Conservation (phyloP, 2,329 filamentous ascomycete genomes). For the Aquanectria penicillioides region DNA sequence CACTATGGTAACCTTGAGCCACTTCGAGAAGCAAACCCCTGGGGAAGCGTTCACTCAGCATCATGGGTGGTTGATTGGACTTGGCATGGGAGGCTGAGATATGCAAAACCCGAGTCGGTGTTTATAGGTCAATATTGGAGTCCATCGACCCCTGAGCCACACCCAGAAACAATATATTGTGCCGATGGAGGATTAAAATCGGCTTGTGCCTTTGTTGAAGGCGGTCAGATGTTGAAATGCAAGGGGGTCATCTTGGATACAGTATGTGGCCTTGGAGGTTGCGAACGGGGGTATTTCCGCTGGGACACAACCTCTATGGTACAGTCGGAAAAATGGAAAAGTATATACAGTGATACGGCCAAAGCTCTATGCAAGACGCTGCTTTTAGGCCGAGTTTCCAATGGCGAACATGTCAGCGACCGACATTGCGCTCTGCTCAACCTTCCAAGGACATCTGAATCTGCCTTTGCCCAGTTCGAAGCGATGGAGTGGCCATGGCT, state of each 20-base stretch:
- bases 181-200: background rate
- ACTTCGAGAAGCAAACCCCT: slow-evolving; percentile 23
- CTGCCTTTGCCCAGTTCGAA: slow-evolving; percentile 18
- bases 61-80: slow-evolving; percentile 27
- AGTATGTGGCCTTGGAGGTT: slow-evolving; percentile 18
- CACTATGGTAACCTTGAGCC: slow-evolving; percentile 23
- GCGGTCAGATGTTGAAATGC: slow-evolving; percentile 7
- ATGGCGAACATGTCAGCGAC: slow-evolving; percentile 12
- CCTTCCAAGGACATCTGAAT: too few species aligned
- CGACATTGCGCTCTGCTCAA: slow-evolving; percentile 17
- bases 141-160: slow-evolving; percentile 15
- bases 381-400: slow-evolving; percentile 21
- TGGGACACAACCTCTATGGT: slow-evolving; percentile 16
- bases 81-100: slow-evolving; percentile 20
- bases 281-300: slow-evolving; percentile 17
- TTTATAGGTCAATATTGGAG: slow-evolving; percentile 20
- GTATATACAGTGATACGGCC: slow-evolving; percentile 9
- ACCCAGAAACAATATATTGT: slow-evolving; percentile 18
- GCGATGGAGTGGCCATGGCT: slow-evolving; percentile 12
- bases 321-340: slow-evolving; percentile 11
- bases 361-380: slow-evolving; percentile 13
- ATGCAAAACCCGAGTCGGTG: slow-evolving; percentile 19
- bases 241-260: slow-evolving; percentile 15
- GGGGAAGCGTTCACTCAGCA: slow-evolving; percentile 11
- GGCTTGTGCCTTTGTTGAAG: background rate